Evolutionary conservation across 2,329 filamentous ascomycete genomes (phyloP).

Genomic region (Ilyonectria destructans): DNA sequence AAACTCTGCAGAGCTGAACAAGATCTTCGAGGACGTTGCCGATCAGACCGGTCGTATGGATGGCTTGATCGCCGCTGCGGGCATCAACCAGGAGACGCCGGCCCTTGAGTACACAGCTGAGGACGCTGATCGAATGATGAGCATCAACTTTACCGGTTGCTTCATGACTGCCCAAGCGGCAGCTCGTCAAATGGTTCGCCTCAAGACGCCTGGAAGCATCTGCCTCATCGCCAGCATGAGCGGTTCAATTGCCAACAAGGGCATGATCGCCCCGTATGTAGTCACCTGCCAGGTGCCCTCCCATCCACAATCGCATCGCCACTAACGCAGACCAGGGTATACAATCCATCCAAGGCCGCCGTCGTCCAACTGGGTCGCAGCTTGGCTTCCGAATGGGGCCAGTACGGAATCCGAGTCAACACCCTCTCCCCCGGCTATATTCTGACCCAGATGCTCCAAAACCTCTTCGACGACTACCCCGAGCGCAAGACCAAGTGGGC

Average conservation of each 20-base stretch:
- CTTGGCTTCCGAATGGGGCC: slow-evolving; percentile 82
- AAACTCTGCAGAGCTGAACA: slow-evolving; percentile 78
- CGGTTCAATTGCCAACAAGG: slow-evolving; percentile 76
- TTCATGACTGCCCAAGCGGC: slow-evolving; percentile 91
- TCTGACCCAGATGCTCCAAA: slow-evolving; percentile 86
- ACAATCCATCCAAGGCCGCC: slow-evolving; percentile 84
- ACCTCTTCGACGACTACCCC: slow-evolving; percentile 83
- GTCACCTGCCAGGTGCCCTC: slow-evolving; percentile 2
- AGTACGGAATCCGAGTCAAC: slow-evolving; percentile 83
- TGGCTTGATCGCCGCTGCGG: slow-evolving; percentile 80
- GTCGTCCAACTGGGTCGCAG: slow-evolving; percentile 81
- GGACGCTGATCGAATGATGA: slow-evolving; percentile 84
- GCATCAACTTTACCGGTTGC: slow-evolving; percentile 88
- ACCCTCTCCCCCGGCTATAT: slow-evolving; percentile 87
- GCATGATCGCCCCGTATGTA: slow-evolving; percentile 72
- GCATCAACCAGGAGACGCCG: slow-evolving; percentile 86
- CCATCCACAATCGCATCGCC: neutral
- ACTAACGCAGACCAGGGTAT: slow-evolving; percentile 65
- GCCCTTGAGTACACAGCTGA: slow-evolving; percentile 86
- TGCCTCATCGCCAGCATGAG: slow-evolving; percentile 82
- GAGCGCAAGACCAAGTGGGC: slow-evolving; percentile 81
- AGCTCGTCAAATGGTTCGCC: slow-evolving; percentile 81
- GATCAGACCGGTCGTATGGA: slow-evolving; percentile 81
- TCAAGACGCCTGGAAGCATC: slow-evolving; percentile 73
- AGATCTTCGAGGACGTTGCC: slow-evolving; percentile 78